Conservation (phyloP, 768 basidiomycete species). For the Boletus tylopilopsis region DNA sequence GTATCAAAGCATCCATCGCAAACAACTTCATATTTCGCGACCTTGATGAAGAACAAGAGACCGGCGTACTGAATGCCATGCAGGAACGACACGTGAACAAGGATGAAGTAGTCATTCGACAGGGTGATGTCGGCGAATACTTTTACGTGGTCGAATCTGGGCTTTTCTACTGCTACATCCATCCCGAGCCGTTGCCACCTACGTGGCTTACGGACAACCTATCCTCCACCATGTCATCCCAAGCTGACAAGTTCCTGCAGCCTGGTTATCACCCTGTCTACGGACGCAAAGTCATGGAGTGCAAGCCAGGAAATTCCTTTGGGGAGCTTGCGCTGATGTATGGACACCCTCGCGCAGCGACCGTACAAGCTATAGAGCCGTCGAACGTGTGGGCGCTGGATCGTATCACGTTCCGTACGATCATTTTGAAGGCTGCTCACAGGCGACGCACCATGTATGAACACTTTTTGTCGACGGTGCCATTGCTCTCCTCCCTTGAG, state of each 20-base stretch:
- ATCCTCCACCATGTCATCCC: slow-evolving; percentile 33
- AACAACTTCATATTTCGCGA: slow-evolving; percentile 95
- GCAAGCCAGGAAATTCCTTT: slow-evolving; percentile 81
- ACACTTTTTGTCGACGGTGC: slow-evolving; percentile 87
- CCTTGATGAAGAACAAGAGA: slow-evolving; percentile 93
- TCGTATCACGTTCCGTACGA: slow-evolving; percentile 96
- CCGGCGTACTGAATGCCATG: slow-evolving; percentile 93
- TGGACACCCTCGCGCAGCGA: slow-evolving; percentile 92
- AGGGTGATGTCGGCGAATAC: slow-evolving; percentile 95
- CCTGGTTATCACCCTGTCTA: slow-evolving; percentile 65
- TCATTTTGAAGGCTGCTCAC: slow-evolving; percentile 91
- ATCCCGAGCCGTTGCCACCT: slow-evolving; percentile 60
- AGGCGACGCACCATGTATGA: slow-evolving; percentile 95
- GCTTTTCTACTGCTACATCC: slow-evolving; percentile 77
- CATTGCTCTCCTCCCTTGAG: slow-evolving; percentile 80
- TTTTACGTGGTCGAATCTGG: slow-evolving; percentile 97
- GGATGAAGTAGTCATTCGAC: slow-evolving; percentile 90
- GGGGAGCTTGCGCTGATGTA: slow-evolving; percentile 99
- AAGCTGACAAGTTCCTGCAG: slow-evolving; percentile 55
- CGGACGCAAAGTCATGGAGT: slow-evolving; percentile 82
- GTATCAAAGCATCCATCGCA: slow-evolving; percentile 84
- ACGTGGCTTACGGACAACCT: slow-evolving; percentile 49
- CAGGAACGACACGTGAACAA: slow-evolving; percentile 70
- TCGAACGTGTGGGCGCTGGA: slow-evolving; percentile 94
- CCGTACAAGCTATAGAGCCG: slow-evolving; percentile 78